phyloP scores from a whole-genome alignment of 352 stramenopile genomes.

The Pythium sp. region DNA sequence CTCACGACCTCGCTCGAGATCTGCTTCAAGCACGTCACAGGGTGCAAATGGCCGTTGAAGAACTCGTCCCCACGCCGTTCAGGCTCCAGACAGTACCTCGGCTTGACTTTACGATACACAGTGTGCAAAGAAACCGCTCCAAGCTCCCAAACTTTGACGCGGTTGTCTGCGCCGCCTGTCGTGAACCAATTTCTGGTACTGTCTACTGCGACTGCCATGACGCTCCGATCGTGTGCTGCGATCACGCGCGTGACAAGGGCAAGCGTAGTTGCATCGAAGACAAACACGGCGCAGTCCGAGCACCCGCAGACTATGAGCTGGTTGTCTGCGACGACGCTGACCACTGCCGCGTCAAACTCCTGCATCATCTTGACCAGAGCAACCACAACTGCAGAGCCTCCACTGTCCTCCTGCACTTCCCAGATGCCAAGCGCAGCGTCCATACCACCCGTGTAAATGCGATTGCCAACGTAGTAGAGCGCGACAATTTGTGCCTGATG shows the following conservation, averaged over 20 bases:
- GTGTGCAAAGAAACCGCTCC: slow-evolving; percentile 21
- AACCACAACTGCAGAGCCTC: slow-evolving; percentile 46
- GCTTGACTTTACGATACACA: slow-evolving; percentile 30
- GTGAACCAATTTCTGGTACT: slow-evolving; percentile 42
- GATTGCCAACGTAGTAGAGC: slow-evolving; percentile 51
- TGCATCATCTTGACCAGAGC: slow-evolving; percentile 45
- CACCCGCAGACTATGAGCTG: slow-evolving; percentile 55
- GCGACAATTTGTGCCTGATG: slow-evolving; percentile 71
- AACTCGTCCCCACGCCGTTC: slow-evolving; percentile 35
- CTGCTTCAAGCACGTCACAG: slow-evolving; percentile 53
- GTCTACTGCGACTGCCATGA: slow-evolving; percentile 46
- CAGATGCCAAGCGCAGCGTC: slow-evolving; percentile 66
- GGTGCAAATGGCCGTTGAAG: slow-evolving; percentile 53
- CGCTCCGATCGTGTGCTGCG: slow-evolving; percentile 44
- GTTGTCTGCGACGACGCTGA: slow-evolving; percentile 57
- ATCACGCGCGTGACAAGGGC: slow-evolving; percentile 49
- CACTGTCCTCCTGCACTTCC: slow-evolving; percentile 53
- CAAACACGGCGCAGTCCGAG: slow-evolving; percentile 71
- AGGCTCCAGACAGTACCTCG: slow-evolving; percentile 39
- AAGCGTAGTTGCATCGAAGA: slow-evolving; percentile 50
- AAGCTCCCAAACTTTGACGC: slow-evolving; percentile 66
- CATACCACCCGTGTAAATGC: slow-evolving; percentile 70
- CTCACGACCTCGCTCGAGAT: slow-evolving; percentile 74
- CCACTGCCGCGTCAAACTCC: slow-evolving; percentile 72
- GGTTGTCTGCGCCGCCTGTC: slow-evolving; percentile 56